Percentiles rank a stretch among this genome's conserved stretches.
Evolutionary conservation across 2,329 filamentous ascomycete species (phyloP).

Genomic region (Claviceps humidiphila): DNA sequence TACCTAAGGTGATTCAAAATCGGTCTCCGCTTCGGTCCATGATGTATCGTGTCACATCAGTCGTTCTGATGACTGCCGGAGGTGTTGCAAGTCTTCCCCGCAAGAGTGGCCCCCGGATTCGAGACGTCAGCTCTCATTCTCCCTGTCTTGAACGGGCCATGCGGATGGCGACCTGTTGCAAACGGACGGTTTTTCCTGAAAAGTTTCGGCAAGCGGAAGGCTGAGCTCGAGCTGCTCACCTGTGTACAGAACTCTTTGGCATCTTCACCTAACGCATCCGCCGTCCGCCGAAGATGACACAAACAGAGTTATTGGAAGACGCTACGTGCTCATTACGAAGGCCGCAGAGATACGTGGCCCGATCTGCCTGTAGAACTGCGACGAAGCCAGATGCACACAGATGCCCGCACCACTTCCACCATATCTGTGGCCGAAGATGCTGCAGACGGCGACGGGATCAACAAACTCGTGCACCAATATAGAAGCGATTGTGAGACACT

Average conservation of each 20-base stretch:
- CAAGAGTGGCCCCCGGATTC: too few species aligned
- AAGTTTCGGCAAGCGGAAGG: too few species aligned
- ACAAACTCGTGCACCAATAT: neutral
- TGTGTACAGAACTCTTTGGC: neutral
- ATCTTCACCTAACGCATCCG: neutral
- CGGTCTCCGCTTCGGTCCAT: too few species aligned
- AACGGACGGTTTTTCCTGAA: too few species aligned
- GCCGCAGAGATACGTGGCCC: neutral
- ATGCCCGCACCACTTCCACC: neutral
- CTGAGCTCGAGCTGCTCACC: too few species aligned
- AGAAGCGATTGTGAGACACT: neutral
- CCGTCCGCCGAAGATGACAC: neutral
- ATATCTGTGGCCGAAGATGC: neutral
- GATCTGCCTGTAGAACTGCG: neutral
- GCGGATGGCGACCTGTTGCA: too few species aligned
- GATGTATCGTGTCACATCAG: too few species aligned
- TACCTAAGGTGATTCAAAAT: too few species aligned
- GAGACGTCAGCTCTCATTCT: too few species aligned
- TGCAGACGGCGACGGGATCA: neutral
- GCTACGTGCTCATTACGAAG: neutral
- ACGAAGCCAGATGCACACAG: neutral
- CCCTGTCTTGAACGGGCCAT: too few species aligned
- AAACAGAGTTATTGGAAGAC: neutral
- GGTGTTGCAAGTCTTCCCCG: too few species aligned
- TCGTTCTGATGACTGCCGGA: too few species aligned